These are phyloP conservation scores for Mycosarcoma mackinlayi DNA, from an alignment of 1,284 basidiomycete genomes.

Conservation along the genomic window DNA sequence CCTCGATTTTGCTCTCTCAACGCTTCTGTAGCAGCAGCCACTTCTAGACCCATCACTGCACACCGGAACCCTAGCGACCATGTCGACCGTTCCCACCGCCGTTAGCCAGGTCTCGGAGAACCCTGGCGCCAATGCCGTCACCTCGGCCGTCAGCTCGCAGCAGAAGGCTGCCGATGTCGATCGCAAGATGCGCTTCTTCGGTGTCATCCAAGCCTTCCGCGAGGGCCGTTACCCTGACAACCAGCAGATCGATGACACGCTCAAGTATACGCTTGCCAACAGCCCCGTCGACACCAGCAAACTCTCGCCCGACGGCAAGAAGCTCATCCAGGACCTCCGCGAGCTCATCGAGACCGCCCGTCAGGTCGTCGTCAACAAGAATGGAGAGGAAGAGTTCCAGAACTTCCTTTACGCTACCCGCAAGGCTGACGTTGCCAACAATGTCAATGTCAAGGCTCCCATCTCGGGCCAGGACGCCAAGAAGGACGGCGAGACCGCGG, in stretches of 20 bases:
- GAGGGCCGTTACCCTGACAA: conserved; percentile 65
- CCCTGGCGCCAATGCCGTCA: conserved; percentile 47
- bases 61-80: conserved; percentile 11
- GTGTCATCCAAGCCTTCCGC: conserved; percentile 63
- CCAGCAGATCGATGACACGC: conserved; percentile 60
- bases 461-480: conserved; percentile 53
- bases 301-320: conserved; percentile 60
- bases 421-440: conserved; percentile 52
- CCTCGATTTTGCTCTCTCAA: conserved; percentile 16
- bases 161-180: conserved; percentile 57
- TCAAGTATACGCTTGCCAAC: conserved; percentile 56
- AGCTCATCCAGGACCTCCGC: conserved; percentile 61
- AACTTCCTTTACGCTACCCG: conserved; percentile 62
- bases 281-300: conserved; percentile 58
- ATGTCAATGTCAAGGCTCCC: conserved; percentile 51
- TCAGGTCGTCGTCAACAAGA: conserved; percentile 63
- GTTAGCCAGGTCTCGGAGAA: conserved; percentile 49
- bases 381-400: conserved; percentile 62
- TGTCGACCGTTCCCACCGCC: conserved; percentile 40
- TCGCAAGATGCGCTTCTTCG: conserved; percentile 62
- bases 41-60: neutral
- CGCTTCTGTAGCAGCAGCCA: neutral
- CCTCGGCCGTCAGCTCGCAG: conserved; percentile 35
- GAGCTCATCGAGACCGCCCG: conserved; percentile 55
- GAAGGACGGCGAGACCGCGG: conserved; percentile 63